Evolutionary conservation across 495 filamentous ascomycete genomes (phyloP).

Genomic region (Cenococcum geophilum): DNA sequence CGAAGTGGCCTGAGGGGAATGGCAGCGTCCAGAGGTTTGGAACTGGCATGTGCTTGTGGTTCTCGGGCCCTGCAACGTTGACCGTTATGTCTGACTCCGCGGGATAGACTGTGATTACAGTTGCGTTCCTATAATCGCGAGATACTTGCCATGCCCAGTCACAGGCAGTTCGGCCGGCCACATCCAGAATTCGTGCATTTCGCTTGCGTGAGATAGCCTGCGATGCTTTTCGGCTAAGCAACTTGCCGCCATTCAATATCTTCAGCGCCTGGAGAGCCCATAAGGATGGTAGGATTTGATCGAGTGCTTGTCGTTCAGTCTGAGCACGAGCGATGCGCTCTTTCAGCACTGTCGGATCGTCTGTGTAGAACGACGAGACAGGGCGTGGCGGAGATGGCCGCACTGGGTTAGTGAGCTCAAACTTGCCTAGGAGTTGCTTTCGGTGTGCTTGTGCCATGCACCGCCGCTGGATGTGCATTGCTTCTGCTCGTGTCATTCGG

Average conservation of each 20-base stretch:
- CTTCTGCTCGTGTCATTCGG: slow-evolving; percentile 78
- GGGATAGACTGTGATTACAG: slow-evolving; percentile 77
- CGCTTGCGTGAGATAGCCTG: slow-evolving; percentile 49
- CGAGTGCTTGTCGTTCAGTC: slow-evolving; percentile 70
- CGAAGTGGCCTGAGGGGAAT: slow-evolving; percentile 83
- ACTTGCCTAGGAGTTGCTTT: slow-evolving; percentile 71
- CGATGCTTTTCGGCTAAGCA: slow-evolving; percentile 69
- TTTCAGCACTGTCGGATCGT: slow-evolving; percentile 47
- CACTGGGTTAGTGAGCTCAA: slow-evolving; percentile 53
- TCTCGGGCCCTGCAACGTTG: slow-evolving; percentile 69
- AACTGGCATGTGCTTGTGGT: slow-evolving; percentile 77
- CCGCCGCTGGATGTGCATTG: slow-evolving; percentile 74
- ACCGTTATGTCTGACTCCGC: slow-evolving; percentile 44
- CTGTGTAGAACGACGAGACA: slow-evolving; percentile 34
- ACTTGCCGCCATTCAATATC: slow-evolving; percentile 69
- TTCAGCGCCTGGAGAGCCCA: slow-evolving; percentile 79
- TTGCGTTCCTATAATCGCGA: slow-evolving; percentile 71
- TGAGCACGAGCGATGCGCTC: slow-evolving; percentile 52
- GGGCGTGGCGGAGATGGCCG: slow-evolving; percentile 44
- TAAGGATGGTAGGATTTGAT: slow-evolving; percentile 64
- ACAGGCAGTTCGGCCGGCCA: slow-evolving; percentile 75
- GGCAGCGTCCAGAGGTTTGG: slow-evolving; percentile 70
- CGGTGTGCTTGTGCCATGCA: slow-evolving; percentile 35
- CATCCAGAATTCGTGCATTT: slow-evolving; percentile 68
- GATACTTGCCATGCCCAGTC: slow-evolving; percentile 97